Evolutionary conservation across 371 early-diverging fungal genomes (phyloP).

Genomic region (Rhizopus microsporus): DNA sequence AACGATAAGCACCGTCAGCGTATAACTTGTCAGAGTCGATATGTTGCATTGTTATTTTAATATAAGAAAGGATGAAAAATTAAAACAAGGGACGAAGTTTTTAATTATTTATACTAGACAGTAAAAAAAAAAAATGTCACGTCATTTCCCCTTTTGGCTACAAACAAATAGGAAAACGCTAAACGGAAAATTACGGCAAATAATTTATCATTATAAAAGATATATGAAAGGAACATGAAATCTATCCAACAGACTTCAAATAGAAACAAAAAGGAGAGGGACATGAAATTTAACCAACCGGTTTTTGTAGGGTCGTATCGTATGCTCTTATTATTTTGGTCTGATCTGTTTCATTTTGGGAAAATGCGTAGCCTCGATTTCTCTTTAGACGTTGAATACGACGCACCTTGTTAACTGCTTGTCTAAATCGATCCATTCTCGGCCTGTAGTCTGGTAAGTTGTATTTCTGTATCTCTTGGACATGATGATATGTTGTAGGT

Average conservation of each 20-base stretch:
- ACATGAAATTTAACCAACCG: slow-evolving; percentile 57
- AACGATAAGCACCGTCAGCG: slow-evolving; percentile 22
- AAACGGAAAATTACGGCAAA: slow-evolving; percentile 1
- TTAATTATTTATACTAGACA: background rate
- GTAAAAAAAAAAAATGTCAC: background rate
- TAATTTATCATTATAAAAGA: background rate
- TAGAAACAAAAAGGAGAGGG: too few relatives aligned
- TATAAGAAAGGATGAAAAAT: background rate
- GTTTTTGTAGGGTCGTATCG: slow-evolving; percentile 93
- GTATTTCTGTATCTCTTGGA: slow-evolving; percentile 97
- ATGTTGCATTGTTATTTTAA: slow-evolving; percentile 34
- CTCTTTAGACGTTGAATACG: slow-evolving; percentile 89
- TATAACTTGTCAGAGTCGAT: slow-evolving; percentile 22
- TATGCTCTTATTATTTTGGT: slow-evolving; percentile 91
- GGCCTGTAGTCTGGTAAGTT: slow-evolving; percentile 96
- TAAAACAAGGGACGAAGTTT: background rate
- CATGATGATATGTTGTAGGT: slow-evolving; percentile 83
- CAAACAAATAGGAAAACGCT: background rate
- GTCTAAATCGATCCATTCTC: slow-evolving; percentile 93
- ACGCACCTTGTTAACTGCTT: slow-evolving; percentile 95
- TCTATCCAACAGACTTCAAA: too few relatives aligned
- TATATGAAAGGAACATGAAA: too few relatives aligned
- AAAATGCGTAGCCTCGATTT: slow-evolving; percentile 96
- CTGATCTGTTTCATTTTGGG: slow-evolving; percentile 95
- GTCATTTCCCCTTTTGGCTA: slow-evolving; percentile 2